Evolutionary conservation across 495 filamentous ascomycete genomes (phyloP), one percentile per base, ranked within the genome.

Genomic region (Penicillium waksmanii): DNA sequence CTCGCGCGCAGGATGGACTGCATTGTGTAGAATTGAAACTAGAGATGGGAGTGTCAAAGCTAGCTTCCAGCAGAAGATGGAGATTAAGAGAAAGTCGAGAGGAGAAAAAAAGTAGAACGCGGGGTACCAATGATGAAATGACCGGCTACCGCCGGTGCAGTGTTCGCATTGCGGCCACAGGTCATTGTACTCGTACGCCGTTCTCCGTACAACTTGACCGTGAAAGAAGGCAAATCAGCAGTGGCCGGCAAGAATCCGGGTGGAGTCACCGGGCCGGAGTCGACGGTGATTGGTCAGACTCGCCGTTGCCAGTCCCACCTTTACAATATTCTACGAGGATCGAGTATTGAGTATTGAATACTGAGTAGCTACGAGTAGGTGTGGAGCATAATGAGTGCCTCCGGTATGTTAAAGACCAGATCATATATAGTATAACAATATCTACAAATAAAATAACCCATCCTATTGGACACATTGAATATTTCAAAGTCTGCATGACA

Each of bases 1-100:
- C 70, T 63, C 25, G 67, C 56, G 53, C 76, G 73, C 35, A 77
- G 55, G 38, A 77, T 46, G 25, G 75, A 73, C 65, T 74, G 73
- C 74, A 77, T 75, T 23, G 40, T 74, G 68, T 48, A 31, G 13
- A 56, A 50, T 48, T 17, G 25, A 47, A 49, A 38, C n/a, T 36
- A 51, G 33, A 40, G 25, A n/a, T 51, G 49, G 18, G 11, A 21
- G 43, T 35, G 8, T 27, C 33, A 51, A 57, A 43, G 21, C 46
- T 23, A 48, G 27, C 42, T 56, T 57, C 44, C 35, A 49, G 34
- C 35, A 19, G 46, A 21, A 33, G 40, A 38, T 52, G 25, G 40
- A 58, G 53, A 62, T 47, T 36, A 34, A 53, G 55, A 51, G 25
- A 23, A 44, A 51, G 33, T 57, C 46, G 42, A 53, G 43, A 49